Base-by-base conservation (phyloP, 2,329 filamentous ascomycete genomes). In the Arthroderma sp. region DNA sequence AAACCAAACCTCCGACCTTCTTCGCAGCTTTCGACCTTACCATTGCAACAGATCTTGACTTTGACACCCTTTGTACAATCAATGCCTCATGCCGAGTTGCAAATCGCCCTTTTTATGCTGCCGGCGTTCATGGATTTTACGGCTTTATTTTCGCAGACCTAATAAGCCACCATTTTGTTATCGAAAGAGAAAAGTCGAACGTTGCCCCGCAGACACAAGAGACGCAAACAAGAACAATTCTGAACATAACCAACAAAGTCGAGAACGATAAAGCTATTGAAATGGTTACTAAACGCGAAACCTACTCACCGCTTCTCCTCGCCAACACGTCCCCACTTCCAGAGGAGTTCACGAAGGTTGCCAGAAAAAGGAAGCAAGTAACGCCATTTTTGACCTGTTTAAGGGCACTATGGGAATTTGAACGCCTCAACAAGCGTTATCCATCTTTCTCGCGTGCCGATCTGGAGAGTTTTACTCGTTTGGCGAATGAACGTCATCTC, bases 131-230 rank as follows among this genome's bases (percentile, higher is more conserved):
- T 59, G 91, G 91, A 40, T 75, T 94, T 60, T 96, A 93, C 61
- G 91, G 91, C 45, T 98, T 85, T 67, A 83, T 94, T 52, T 98
- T 98, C 61, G 83, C 84, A 47, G 91, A 98, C 61, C 74, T 98
- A 22, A 86, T 94, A 53, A 75, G 81, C 56, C 91, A 98, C 62
- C 81, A 88, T 56, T 98, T 86, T 58, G 78, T 91, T 48, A 81
- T 98, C 49, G 81, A 94, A 67, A 81, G 91, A 46, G 79, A 85
- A 49, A 80, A 82, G 50, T 80, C 83, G 47, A 96, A 96, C 57
- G 68, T 84, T 8, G 59, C 76, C 15, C 71, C 74, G 1, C 54
- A 65, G 3, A 81, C 79, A 0, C 62, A 72, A 36, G 91, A 98
- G 60, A 83, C 84, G 1, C 72, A 78, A 28, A 95, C 89, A 4